Conservation (phyloP, 2,329 filamentous ascomycete species). For the Colletotrichum sp. region DNA sequence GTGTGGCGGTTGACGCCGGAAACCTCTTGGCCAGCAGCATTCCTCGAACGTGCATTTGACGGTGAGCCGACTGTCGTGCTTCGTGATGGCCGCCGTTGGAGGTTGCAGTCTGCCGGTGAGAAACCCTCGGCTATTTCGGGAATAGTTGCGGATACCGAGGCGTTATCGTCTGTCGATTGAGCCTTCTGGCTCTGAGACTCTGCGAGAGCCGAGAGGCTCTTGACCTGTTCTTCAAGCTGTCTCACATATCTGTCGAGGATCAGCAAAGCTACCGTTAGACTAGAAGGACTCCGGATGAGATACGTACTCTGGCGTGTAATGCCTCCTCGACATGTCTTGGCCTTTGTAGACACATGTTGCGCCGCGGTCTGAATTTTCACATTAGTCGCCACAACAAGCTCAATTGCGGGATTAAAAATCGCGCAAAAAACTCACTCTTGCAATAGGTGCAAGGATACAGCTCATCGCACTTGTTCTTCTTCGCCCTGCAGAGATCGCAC, state of each 20-base stretch:
- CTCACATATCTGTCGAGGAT: slow-evolving; percentile 25
- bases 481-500: slow-evolving; percentile 12
- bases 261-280: background rate
- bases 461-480: slow-evolving; percentile 20
- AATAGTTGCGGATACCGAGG: slow-evolving; percentile 16
- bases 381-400: background rate
- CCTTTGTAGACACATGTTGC: slow-evolving; percentile 32
- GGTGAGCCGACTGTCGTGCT: slow-evolving; percentile 15
- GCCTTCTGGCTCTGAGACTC: background rate
- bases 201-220: slow-evolving; percentile 17
- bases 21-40: slow-evolving; percentile 39
- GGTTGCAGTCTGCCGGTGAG: background rate
- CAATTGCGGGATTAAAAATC: background rate
- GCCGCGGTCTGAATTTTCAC: slow-evolving; percentile 16
- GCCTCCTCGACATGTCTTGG: slow-evolving; percentile 24
- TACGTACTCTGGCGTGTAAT: slow-evolving; percentile 27
- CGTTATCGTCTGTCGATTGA: background rate
- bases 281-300: background rate
- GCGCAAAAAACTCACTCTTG: slow-evolving; percentile 35
- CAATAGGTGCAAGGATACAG: slow-evolving; percentile 42
- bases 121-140: slow-evolving; percentile 1
- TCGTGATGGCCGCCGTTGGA: background rate
- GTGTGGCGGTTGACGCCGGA: slow-evolving; percentile 50
- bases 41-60: slow-evolving; percentile 26
- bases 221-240: slow-evolving; percentile 26